Base-by-base conservation (phyloP, 768 basidiomycete species). In the Pleurotus ostreatus region DNA sequence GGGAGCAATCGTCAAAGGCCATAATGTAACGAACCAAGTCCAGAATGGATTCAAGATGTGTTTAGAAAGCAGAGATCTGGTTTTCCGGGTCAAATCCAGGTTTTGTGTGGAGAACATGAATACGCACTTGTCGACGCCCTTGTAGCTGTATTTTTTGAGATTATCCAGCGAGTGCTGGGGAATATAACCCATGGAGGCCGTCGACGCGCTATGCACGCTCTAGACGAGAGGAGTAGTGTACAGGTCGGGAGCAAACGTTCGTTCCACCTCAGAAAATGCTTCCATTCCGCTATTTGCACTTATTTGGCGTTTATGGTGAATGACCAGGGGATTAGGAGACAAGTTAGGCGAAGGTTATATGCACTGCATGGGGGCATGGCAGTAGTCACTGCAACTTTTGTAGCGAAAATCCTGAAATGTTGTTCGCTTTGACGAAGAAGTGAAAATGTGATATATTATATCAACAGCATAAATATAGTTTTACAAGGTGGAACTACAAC, bases 11-110 rank as follows among this genome's bases (percentile, higher is more conserved):
- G 77, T 85, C 45, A 79, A 75, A 2, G 94, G 94, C 84, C 91
- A 95, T 22, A 94, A 77, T 4, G 83, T 93, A 55, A 96, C 89
- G 59, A 96, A 83, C 89, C 89, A 90, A 34, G 78, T 91, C 94
- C 94, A 97, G 71, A 88, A 96, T 2, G 89, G 90, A 44, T 84
- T 82, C 53, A 98, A 75, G 20, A 94, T 72, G 68, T 88, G 86
- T 65, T 81, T 78, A 39, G 92, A 92, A 2, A 89, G 63, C 30
- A 91, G 61, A 7, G 92, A 95, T 68, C 92, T 94, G 58, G 22
- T 37, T 25, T 13, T 30, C 8, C 8, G 44, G 46, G 64, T 40
- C 57, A 55, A 23, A 0, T 12, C 34, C 48, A 4, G 20, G 48
- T 37, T 11, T 47, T 34, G n/a, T 20, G 23, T 61, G 38, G 61